Conservation (phyloP, 78 protist genomes). For the Dictyostelium discoideum region DNA sequence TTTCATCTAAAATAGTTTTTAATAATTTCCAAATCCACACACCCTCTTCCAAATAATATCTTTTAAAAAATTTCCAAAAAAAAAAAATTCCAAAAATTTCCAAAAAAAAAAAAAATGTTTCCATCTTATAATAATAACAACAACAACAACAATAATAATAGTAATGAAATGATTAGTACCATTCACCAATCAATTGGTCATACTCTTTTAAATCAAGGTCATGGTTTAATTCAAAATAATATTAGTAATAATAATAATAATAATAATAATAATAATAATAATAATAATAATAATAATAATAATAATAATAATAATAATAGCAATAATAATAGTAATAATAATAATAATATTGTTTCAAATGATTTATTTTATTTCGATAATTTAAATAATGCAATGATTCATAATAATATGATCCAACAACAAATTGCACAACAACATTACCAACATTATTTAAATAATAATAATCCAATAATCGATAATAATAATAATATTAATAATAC, state of each 20-base stretch:
- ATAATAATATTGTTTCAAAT: not conserved
- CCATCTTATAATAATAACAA: not conserved
- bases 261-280: not conserved
- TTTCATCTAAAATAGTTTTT: not conserved
- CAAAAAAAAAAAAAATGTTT: not conserved
- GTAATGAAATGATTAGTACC: not conserved
- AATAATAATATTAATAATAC: not conserved
- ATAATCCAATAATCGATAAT: not conserved
- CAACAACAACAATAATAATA: not conserved
- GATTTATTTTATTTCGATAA: not conserved
- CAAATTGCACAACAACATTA: not conserved
- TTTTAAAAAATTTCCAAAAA: not conserved
- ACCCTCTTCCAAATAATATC: not conserved
- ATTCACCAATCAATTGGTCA: not conserved
- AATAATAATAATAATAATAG: not conserved
- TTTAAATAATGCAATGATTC: not conserved
- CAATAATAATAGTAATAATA: not conserved
- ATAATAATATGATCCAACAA: not conserved
- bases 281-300: not conserved
- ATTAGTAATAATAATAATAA: not conserved
- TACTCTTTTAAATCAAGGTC: not conserved
- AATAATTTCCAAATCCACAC: not conserved
- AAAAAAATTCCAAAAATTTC: not conserved
- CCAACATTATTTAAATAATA: not conserved
- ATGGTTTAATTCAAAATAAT: constrained; percentile 1